These are phyloP conservation scores for Priceomyces medius DNA, from an alignment of 805 yeast species.

Conservation along the genomic window DNA sequence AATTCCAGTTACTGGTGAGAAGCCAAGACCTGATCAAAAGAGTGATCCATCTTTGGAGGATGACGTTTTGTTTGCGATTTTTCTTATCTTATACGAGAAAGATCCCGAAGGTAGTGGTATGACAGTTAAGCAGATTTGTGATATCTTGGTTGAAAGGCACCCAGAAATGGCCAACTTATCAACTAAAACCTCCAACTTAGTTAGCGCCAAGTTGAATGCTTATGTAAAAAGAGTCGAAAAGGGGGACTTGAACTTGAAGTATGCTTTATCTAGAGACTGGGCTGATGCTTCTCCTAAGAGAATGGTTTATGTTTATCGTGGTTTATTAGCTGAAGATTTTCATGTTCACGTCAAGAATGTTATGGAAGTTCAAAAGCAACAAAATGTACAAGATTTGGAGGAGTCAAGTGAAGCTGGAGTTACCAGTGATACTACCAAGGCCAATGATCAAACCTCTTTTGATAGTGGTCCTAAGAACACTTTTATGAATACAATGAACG, in stretches of 20 bases:
- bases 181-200: slow-evolving; percentile 76
- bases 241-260: slow-evolving; percentile 69
- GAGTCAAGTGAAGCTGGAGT: slow-evolving; percentile 38
- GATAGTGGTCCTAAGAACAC: slow-evolving; percentile 48
- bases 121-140: slow-evolving; percentile 90
- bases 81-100: slow-evolving; percentile 64
- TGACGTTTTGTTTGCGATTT: slow-evolving; percentile 73
- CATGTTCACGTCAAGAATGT: slow-evolving; percentile 67
- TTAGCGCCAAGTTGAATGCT: slow-evolving; percentile 79
- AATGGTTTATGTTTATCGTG: slow-evolving; percentile 86
- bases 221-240: slow-evolving; percentile 83
- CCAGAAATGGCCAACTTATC: slow-evolving; percentile 83
- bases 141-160: slow-evolving; percentile 66
- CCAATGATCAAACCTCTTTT: slow-evolving; percentile 53
- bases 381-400: slow-evolving; percentile 14
- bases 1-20: slow-evolving; percentile 74
- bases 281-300: slow-evolving; percentile 87
- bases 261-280: slow-evolving; percentile 84
- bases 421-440: slow-evolving; percentile 33
- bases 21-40: slow-evolving; percentile 68
- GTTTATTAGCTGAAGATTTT: slow-evolving; percentile 72
- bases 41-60: slow-evolving; percentile 63
- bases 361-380: slow-evolving; percentile 49
- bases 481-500: slow-evolving; percentile 42
- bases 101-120: slow-evolving; percentile 73